phyloP scores from a whole-genome alignment of 345 rosid genomes.

The Syzygium jambos region DNA sequence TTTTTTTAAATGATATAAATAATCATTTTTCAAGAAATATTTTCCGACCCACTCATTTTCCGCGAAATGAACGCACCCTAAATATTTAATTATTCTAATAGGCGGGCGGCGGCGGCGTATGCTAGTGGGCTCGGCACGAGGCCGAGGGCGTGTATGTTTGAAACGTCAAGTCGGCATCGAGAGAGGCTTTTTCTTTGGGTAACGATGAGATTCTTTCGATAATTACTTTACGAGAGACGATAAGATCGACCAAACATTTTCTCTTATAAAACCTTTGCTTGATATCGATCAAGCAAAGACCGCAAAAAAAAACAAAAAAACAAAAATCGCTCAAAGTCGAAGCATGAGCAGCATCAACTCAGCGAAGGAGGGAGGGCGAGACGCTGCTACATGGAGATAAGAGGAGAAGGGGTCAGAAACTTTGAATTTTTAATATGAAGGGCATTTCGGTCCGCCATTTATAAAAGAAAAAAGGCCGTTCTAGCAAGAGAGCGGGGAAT shows the following conservation, averaged over 20 bases:
- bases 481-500: fast-evolving
- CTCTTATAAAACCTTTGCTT: neutral
- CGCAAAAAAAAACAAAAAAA: fast-evolving
- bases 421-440: neutral
- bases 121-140: neutral
- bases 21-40: too few relatives aligned
- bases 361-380: neutral
- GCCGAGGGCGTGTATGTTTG: neutral
- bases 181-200: neutral
- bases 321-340: neutral
- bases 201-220: neutral
- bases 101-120: too few relatives aligned
- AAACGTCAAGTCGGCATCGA: neutral
- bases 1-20: too few relatives aligned
- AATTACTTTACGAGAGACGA: neutral
- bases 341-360: neutral
- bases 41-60: too few relatives aligned
- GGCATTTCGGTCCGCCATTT: fast-evolving
- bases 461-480: neutral
- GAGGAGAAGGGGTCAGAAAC: neutral
- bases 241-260: neutral
- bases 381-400: neutral
- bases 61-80: too few relatives aligned
- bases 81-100: too few relatives aligned
- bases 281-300: fast-evolving